Percentiles rank a stretch among this genome's conserved stretches.
Conservation (phyloP, 2,329 filamentous ascomycete species). For the Phoma sp. region DNA sequence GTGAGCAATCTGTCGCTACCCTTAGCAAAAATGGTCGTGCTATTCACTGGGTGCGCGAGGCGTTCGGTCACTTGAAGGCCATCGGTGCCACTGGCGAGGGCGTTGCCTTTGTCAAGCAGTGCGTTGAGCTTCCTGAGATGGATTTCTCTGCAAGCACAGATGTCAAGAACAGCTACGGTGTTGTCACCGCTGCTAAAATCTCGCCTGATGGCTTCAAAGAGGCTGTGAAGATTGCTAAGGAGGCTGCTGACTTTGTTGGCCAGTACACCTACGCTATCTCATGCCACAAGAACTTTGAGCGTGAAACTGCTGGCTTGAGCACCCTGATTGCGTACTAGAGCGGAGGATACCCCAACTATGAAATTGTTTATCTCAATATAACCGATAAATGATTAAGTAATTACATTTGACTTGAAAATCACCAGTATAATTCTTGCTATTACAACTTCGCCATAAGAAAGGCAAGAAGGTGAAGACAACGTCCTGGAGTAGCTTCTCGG, state of each 20-base stretch:
- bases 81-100: constrained; percentile 79
- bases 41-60: constrained; percentile 78
- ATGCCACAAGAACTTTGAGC: constrained; percentile 75
- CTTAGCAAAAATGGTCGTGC: constrained; percentile 75
- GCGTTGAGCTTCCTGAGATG: constrained; percentile 56
- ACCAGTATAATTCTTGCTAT: too few species aligned
- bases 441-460: too few species aligned
- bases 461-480: too few species aligned
- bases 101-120: constrained; percentile 66
- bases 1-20: constrained; percentile 67
- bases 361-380: neutral
- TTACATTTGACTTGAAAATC: too few species aligned
- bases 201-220: constrained; percentile 67
- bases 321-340: constrained; percentile 72
- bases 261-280: constrained; percentile 74
- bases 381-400: too few species aligned
- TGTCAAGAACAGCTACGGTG: constrained; percentile 75
- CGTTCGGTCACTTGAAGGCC: constrained; percentile 82
- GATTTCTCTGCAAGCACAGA: constrained; percentile 58
- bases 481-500: too few species aligned
- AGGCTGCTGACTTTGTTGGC: constrained; percentile 72
- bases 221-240: constrained; percentile 69
- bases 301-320: constrained; percentile 75
- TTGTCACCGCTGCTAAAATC: constrained; percentile 69
- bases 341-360: constrained; percentile 11